phyloP scores from a whole-genome alignment of 2,329 filamentous ascomycete genomes.

The Zalaria obscura region DNA sequence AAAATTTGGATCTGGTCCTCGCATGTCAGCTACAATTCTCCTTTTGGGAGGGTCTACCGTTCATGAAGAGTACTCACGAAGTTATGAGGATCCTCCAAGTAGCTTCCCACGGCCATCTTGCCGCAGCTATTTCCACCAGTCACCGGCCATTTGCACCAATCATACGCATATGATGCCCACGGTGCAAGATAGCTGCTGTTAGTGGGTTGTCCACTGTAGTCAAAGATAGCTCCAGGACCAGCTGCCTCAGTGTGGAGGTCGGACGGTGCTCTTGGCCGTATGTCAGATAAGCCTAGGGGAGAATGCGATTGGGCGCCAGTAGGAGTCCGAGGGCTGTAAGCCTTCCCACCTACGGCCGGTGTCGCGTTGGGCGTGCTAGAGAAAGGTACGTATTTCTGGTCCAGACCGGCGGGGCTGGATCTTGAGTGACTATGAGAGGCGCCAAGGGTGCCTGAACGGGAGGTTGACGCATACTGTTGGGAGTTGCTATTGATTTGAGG shows the following conservation, averaged over 20 bases:
- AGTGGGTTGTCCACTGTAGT: slow-evolving; percentile 49
- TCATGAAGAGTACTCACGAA: slow-evolving; percentile 49
- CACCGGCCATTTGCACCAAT: slow-evolving; percentile 98
- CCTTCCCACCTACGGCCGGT: slow-evolving; percentile 9
- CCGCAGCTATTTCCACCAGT: slow-evolving; percentile 57
- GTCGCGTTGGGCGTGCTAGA: slow-evolving; percentile 47
- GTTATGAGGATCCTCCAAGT: slow-evolving; percentile 94
- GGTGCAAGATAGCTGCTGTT: slow-evolving; percentile 90
- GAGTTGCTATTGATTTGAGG: slow-evolving; percentile 34
- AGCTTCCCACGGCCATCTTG: slow-evolving; percentile 90
- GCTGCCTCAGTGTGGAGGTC: slow-evolving; percentile 55
- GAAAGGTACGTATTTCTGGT: slow-evolving; percentile 49
- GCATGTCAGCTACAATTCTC: neutral
- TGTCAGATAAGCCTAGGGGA: slow-evolving; percentile 81
- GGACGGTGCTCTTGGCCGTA: slow-evolving; percentile 74
- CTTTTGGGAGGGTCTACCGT: neutral
- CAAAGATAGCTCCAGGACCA: slow-evolving; percentile 43
- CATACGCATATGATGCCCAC: slow-evolving; percentile 91
- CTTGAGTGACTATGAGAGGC: slow-evolving; percentile 66
- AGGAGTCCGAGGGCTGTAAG: slow-evolving; percentile 34
- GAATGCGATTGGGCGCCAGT: slow-evolving; percentile 60
- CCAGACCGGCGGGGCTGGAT: slow-evolving; percentile 59
- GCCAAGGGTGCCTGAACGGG: slow-evolving; percentile 51
- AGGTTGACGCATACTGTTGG: slow-evolving; percentile 47
- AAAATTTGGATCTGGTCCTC: slow-evolving; percentile 77